Percentiles rank a stretch among this genome's conserved stretches.
These are phyloP conservation scores for Earliella scabrosa DNA, from an alignment of 1,284 basidiomycete genomes.

Conservation along the genomic window DNA sequence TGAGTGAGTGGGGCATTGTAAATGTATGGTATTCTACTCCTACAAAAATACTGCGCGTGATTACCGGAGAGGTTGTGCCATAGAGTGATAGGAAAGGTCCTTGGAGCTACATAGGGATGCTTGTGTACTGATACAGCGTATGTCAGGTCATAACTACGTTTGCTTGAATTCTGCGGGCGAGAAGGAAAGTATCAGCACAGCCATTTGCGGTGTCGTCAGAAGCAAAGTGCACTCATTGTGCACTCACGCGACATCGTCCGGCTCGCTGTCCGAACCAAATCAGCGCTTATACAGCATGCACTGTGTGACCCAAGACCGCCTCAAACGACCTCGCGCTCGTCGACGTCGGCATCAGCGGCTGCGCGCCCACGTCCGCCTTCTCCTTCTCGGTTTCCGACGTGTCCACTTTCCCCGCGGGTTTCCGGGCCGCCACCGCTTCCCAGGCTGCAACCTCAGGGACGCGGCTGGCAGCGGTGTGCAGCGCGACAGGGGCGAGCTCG, in stretches of 20 bases:
- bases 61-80: not conserved
- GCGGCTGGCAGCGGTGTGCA: conserved; percentile 15
- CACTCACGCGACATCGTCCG: conserved; percentile 21
- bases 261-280: conserved; percentile 18
- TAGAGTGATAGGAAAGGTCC: too few species aligned
- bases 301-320: conserved; percentile 17
- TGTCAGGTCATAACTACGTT: not conserved
- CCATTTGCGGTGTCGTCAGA: not conserved
- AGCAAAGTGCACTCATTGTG: too few species aligned
- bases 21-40: too few species aligned
- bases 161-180: conserved; percentile 11
- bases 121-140: not conserved
- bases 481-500: conserved; percentile 17
- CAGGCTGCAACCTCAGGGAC: conserved; percentile 7
- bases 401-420: conserved; percentile 23
- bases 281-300: conserved; percentile 10
- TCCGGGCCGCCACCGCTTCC: conserved; percentile 24
- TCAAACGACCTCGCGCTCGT: conserved; percentile 20
- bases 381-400: conserved; percentile 16
- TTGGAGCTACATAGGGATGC: not conserved
- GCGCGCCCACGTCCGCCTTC: not conserved
- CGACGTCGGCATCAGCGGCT: not conserved
- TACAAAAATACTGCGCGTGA: too few species aligned
- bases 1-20: too few species aligned
- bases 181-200: not conserved